These are phyloP conservation scores for Nepenthes alata DNA, from an alignment of 179 eudicot species.

Conservation along the genomic window DNA sequence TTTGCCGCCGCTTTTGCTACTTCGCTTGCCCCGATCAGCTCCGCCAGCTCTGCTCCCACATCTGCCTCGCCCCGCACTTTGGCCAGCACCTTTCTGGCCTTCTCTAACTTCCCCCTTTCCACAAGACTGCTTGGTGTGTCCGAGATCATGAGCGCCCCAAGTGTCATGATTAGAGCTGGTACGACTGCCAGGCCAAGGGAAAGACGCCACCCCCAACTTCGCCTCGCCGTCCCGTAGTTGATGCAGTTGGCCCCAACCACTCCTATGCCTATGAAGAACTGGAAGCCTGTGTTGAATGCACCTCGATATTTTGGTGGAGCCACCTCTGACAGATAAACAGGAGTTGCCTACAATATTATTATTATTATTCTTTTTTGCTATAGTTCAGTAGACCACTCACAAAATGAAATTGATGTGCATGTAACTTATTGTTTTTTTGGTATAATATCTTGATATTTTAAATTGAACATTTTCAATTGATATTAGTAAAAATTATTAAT, in stretches of 20 bases:
- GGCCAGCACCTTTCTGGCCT: constrained; percentile 18
- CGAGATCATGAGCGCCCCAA: constrained; percentile 21
- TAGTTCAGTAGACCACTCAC: no score
- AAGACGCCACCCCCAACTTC: constrained; percentile 26
- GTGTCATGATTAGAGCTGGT: constrained; percentile 26
- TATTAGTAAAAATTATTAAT: no score
- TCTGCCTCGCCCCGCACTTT: constrained; percentile 26
- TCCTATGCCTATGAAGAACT: constrained; percentile 12
- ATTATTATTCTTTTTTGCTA: no score
- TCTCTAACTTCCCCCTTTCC: constrained; percentile 18
- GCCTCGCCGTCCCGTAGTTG: constrained; percentile 17
- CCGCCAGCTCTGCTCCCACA: constrained; percentile 35
- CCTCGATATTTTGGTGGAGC: constrained; percentile 19
- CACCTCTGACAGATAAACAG: constrained; percentile 16
- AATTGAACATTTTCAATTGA: no score
- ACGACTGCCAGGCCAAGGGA: constrained; percentile 28
- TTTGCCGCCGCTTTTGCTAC: constrained; percentile 17
- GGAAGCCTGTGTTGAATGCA: constrained; percentile 20
- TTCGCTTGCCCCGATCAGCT: constrained; percentile 30
- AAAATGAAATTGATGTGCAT: no score
- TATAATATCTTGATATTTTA: no score
- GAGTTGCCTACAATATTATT: constrained; percentile 7
- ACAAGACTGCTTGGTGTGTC: constrained; percentile 35
- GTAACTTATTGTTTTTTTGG: no score
- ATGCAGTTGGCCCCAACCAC: constrained; percentile 21